A percentile compares a stretch with the other conserved stretches of the same genome.
These are phyloP conservation scores for Rhododendron vialii DNA, from an alignment of 148 eudicot species.

Conservation along the genomic window DNA sequence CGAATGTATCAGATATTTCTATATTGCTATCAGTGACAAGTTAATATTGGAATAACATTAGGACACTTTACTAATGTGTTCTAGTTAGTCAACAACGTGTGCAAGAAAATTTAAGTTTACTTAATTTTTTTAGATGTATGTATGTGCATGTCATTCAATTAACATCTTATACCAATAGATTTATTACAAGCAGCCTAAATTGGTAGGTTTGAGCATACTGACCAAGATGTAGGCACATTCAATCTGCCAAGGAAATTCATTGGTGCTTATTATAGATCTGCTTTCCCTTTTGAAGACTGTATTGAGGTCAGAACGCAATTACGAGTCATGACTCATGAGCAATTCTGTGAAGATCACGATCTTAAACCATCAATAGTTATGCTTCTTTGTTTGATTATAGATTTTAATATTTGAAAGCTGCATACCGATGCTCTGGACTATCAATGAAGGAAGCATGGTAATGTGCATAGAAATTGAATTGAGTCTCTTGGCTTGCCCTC, in stretches of 20 bases:
- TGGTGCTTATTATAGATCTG: neutral
- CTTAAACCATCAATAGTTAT: neutral
- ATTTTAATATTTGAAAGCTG: neutral
- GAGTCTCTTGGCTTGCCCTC: too few relatives aligned
- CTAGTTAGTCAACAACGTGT: neutral
- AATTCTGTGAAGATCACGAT: neutral
- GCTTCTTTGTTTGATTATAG: neutral
- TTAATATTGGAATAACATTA: too few relatives aligned
- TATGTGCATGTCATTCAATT: neutral
- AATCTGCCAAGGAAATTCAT: neutral
- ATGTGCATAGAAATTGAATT: too few relatives aligned
- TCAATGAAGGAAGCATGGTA: too few relatives aligned
- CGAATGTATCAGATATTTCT: neutral
- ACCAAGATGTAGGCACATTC: neutral
- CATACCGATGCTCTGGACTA: neutral
- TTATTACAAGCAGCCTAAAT: neutral
- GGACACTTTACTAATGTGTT: neutral
- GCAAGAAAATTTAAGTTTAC: too few relatives aligned
- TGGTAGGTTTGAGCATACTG: neutral
- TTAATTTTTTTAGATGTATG: neutral
- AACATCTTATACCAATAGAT: neutral
- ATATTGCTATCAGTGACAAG: neutral
- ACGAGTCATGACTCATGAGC: neutral
- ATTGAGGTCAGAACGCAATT: neutral
- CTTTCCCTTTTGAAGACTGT: neutral